Conservation (phyloP, 2,329 filamentous ascomycete genomes). For the Exophiala sp. region DNA sequence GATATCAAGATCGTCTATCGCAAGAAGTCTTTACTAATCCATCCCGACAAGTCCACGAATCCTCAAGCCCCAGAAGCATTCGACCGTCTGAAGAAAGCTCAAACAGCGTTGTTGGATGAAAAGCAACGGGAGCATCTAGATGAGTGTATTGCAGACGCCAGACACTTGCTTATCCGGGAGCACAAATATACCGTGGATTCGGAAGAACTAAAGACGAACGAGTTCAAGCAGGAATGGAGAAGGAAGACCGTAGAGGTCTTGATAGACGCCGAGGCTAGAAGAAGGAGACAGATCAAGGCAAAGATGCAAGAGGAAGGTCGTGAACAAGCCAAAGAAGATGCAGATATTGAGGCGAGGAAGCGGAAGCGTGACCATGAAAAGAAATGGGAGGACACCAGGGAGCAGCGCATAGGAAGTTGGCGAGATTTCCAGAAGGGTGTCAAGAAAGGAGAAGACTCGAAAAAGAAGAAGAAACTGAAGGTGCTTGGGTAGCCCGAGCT, state of each 20-base stretch:
- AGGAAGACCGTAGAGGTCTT: slow-evolving; percentile 87
- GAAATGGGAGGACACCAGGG: slow-evolving; percentile 90
- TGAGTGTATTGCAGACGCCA: slow-evolving; percentile 92
- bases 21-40: slow-evolving; percentile 97
- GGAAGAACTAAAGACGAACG: slow-evolving; percentile 73
- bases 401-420: slow-evolving; percentile 91
- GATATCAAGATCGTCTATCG: slow-evolving; percentile 95
- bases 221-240: slow-evolving; percentile 82
- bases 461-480: slow-evolving; percentile 59
- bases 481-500: slow-evolving; percentile 32
- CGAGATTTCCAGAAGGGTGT: slow-evolving; percentile 76
- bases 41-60: slow-evolving; percentile 96
- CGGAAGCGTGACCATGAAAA: slow-evolving; percentile 88
- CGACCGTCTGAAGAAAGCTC: slow-evolving; percentile 92
- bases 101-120: slow-evolving; percentile 87
- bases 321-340: slow-evolving; percentile 79
- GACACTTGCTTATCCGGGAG: slow-evolving; percentile 90
- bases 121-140: slow-evolving; percentile 83
- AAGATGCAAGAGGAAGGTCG: slow-evolving; percentile 96
- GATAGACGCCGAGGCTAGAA: slow-evolving; percentile 84
- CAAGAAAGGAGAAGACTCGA: slow-evolving; percentile 62
- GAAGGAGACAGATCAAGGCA: slow-evolving; percentile 80
- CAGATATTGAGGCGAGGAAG: slow-evolving; percentile 76
- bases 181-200: slow-evolving; percentile 89
- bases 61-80: slow-evolving; percentile 89